These are phyloP conservation scores for Cytidiella melzeri DNA, from an alignment of 768 basidiomycete genomes.

Conservation along the genomic window DNA sequence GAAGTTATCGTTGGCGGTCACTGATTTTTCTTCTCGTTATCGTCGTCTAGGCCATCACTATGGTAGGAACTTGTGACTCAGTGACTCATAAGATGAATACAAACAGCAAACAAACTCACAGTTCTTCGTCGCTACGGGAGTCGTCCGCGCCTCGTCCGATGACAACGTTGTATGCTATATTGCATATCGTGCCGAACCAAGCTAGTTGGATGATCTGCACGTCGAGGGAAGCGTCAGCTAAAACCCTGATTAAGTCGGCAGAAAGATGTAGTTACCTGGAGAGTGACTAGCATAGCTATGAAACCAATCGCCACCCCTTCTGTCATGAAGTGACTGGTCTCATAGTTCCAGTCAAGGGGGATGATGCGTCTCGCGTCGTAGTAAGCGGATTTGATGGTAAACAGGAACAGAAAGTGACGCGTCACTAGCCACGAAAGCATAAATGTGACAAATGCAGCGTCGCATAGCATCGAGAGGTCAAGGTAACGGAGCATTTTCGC, in stretches of 20 bases:
- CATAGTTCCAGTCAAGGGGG: conserved; percentile 53
- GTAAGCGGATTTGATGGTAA: conserved; percentile 59
- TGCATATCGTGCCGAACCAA: conserved; percentile 86
- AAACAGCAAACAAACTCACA: conserved; percentile 30
- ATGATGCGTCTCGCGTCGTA: conserved; percentile 45
- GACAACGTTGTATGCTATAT: conserved; percentile 78
- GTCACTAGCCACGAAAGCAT: conserved; percentile 88
- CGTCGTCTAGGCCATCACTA: conserved; percentile 5
- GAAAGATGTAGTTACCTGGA: conserved; percentile 46
- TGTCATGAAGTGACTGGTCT: conserved; percentile 52
- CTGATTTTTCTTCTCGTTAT: conserved; percentile 8
- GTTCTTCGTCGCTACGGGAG: conserved; percentile 79
- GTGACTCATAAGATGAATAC: background rate
- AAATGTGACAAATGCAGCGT: conserved; percentile 74
- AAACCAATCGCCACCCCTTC: conserved; percentile 41
- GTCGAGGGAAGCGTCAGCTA: conserved; percentile 1
- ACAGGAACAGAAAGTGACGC: conserved; percentile 75
- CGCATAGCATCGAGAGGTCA: conserved; percentile 53
- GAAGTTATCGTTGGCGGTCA: conserved; percentile 2
- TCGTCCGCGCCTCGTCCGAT: conserved; percentile 75
- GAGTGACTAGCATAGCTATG: conserved; percentile 41
- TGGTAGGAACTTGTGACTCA: background rate
- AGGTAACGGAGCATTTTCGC: conserved; percentile 95
- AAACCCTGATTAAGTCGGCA: conserved; percentile 1
- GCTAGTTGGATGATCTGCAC: conserved; percentile 64